These are phyloP conservation scores for Kewa caespitosa DNA, from an alignment of 179 eudicot species.

Conservation along the genomic window DNA sequence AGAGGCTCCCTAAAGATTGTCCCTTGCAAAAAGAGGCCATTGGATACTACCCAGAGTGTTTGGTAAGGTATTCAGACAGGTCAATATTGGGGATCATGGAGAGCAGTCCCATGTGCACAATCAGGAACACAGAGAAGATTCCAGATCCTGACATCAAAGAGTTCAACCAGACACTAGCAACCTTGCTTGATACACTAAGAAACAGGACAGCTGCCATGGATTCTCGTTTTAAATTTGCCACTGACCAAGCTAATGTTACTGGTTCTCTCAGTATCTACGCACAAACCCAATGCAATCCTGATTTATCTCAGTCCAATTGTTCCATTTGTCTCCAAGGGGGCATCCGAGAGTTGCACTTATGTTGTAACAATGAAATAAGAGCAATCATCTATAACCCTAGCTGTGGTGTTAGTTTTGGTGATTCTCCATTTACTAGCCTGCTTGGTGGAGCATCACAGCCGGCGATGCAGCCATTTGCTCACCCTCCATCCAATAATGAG, in stretches of 20 bases:
- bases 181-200: constrained; percentile 23
- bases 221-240: constrained; percentile 33
- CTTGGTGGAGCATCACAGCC: neutral
- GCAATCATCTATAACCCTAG: neutral
- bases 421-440: neutral
- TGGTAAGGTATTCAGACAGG: constrained; percentile 26
- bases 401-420: constrained; percentile 5
- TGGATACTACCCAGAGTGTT: neutral
- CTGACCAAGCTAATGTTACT: constrained; percentile 8
- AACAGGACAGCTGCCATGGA: constrained; percentile 26
- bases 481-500: neutral
- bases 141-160: neutral
- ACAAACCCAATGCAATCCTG: constrained; percentile 30
- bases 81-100: constrained; percentile 3
- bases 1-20: constrained; percentile 10
- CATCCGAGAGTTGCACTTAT: neutral
- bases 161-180: constrained; percentile 10
- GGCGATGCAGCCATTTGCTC: neutral
- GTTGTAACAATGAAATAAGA: neutral
- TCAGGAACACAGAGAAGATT: neutral
- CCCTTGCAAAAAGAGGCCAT: constrained; percentile 33
- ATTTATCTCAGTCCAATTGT: constrained; percentile 12
- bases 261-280: constrained; percentile 19
- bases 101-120: neutral
- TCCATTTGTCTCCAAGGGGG: constrained; percentile 7